Conservation (phyloP, 441 rosid species). For the Melastoma candidum region DNA sequence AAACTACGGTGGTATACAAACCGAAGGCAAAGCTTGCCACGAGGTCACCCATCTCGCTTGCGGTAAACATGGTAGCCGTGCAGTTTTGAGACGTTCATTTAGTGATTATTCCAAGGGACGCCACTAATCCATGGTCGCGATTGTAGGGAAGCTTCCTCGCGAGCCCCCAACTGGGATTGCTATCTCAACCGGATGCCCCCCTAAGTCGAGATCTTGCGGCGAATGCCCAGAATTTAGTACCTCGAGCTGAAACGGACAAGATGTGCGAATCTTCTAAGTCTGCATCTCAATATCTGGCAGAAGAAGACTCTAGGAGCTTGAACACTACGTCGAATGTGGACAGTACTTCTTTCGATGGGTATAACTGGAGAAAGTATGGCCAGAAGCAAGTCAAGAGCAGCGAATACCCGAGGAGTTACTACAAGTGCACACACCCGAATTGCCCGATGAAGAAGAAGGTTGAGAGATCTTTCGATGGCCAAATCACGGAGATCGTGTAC, state of each 20-base stretch:
- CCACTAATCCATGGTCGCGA: background rate
- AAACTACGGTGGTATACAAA: conserved; percentile 47
- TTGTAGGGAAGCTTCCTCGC: conserved; percentile 36
- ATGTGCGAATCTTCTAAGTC: conserved; percentile 23
- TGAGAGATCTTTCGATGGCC: conserved; percentile 75
- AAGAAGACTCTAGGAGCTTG: conserved; percentile 34
- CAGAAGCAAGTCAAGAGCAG: conserved; percentile 98
- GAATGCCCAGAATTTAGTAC: conserved; percentile 20
- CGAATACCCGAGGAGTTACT: conserved; percentile 86
- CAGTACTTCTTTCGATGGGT: conserved; percentile 76
- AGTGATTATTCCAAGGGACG: background rate
- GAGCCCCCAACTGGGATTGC: conserved; percentile 21
- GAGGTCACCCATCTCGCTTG: conserved; percentile 52
- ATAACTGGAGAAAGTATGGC: conserved; percentile 97
- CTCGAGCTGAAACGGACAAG: conserved; percentile 25
- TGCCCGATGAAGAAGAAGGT: conserved; percentile 92
- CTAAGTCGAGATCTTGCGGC: conserved; percentile 19
- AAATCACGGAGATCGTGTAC: conserved; percentile 86
- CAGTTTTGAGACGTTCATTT: background rate
- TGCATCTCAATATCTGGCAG: conserved; percentile 23
- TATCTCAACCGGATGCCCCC: conserved; percentile 20
- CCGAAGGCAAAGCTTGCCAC: conserved; percentile 85
- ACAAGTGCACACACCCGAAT: conserved; percentile 79
- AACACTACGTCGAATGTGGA: conserved; percentile 22
- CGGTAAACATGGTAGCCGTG: conserved; percentile 66